Conservation (phyloP, 139 green algal species). For the Monoraphidium neglectum region DNA sequence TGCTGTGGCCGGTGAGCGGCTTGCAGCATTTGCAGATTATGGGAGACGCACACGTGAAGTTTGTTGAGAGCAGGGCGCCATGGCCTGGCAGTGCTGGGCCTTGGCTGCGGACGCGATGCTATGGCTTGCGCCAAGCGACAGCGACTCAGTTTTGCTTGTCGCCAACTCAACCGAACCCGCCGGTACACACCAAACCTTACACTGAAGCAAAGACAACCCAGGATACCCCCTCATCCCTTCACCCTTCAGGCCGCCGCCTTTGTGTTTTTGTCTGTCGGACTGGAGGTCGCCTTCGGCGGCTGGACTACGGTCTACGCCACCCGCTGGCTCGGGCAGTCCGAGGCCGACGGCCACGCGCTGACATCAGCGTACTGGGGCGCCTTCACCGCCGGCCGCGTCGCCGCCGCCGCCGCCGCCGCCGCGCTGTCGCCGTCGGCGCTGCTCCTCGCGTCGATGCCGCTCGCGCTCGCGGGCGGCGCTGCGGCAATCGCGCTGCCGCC, state of each 20-base stretch:
- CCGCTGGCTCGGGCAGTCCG: conserved; percentile 1
- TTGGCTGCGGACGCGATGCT: background rate
- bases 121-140: background rate
- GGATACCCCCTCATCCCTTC: background rate
- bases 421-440: background rate
- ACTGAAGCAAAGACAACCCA: too few species aligned
- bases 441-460: conserved; percentile 11
- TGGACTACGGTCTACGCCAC: conserved; percentile 19
- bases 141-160: too few species aligned
- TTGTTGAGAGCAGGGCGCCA: too few species aligned
- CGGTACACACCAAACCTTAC: too few species aligned
- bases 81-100: too few species aligned
- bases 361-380: conserved; percentile 26
- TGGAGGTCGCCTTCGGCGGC: conserved; percentile 20
- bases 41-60: too few species aligned
- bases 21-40: too few species aligned
- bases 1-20: too few species aligned
- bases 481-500: background rate
- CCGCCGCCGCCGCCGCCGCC: conserved; percentile 16
- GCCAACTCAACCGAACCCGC: too few species aligned
- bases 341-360: conserved; percentile 4
- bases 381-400: conserved; percentile 26
- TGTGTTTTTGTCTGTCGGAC: background rate
- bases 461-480: conserved; percentile 5
- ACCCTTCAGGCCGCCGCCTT: background rate